A percentile compares a stretch with the other conserved stretches of the same genome.
These are phyloP conservation scores for Coemansia sp. DNA, from an alignment of 192 early-diverging fungal species.

Conservation along the genomic window DNA sequence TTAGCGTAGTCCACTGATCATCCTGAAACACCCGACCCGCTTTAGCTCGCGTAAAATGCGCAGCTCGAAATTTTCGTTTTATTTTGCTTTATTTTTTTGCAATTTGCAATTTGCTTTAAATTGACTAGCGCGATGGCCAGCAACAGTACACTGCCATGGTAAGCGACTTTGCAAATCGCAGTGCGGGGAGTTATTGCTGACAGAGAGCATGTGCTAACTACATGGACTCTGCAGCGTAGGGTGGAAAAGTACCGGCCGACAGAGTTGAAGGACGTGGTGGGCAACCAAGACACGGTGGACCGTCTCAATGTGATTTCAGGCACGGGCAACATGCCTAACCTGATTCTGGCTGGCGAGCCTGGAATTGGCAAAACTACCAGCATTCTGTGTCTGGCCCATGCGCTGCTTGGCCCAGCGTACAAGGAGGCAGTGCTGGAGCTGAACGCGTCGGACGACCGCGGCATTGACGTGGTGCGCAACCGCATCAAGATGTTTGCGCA, in stretches of 20 bases:
- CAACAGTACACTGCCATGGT: constrained; percentile 45
- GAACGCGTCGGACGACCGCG: constrained; percentile 96
- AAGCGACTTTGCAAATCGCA: not conserved
- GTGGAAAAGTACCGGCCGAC: constrained; percentile 94
- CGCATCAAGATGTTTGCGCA: constrained; percentile 98
- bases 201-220: not conserved
- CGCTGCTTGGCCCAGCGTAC: constrained; percentile 77
- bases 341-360: constrained; percentile 86
- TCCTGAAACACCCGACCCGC: too few species aligned
- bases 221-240: constrained; percentile 15
- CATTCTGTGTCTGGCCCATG: constrained; percentile 88
- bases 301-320: constrained; percentile 81
- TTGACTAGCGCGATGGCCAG: not conserved
- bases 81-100: not conserved
- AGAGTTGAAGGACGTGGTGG: constrained; percentile 85
- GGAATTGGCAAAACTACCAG: constrained; percentile 98
- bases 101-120: not conserved
- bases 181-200: too few species aligned
- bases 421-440: constrained; percentile 96
- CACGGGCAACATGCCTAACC: constrained; percentile 94
- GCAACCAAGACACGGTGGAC: constrained; percentile 89
- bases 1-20: too few species aligned
- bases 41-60: not conserved
- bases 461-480: constrained; percentile 95
- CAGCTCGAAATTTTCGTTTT: not conserved